Base-by-base conservation (phyloP, 108 stramenopile species). In the Cylindrotheca closterium region DNA sequence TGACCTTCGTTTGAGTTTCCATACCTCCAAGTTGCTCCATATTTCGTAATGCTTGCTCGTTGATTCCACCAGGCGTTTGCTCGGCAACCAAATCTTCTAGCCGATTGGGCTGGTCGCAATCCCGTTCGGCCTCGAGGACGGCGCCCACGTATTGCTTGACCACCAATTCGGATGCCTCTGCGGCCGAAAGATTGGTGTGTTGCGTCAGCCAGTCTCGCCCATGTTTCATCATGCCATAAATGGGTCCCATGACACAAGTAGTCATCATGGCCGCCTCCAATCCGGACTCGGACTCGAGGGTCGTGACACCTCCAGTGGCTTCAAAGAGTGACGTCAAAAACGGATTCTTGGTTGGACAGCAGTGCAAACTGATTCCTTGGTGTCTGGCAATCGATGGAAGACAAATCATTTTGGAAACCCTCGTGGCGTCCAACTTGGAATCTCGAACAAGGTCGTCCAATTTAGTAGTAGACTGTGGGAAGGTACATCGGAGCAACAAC, bases 21-120 rank as follows among this genome's bases (percentile, higher is more conserved):
- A 84, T 65, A 4, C 63, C 83, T 19, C 85, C 87, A 29, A 85
- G 66, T n/a, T 55, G 23, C 10, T 82, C 67, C 28, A 81, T 62
- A 70, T 93, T 90, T 30, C 54, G 47, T 51, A 93, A 58, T 10
- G 82, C 75, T 67, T 90, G 87, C 68, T 90, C 88, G 58, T 93
- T 93, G 31, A 93, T 51, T 10, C 92, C 92, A 32, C 92, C 92
- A 10, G 88, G 87, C 19, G 92, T 93, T 61, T 93, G 92, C 62
- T 93, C 92, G 24, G 74, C 77, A 59, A 93, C 85, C 65, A 90
- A 55, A 24, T 88, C 78, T 52, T 90, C 89, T 55, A 90, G 82
- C 8, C 73, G 60, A 7, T 67, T 46, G 3, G 82, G 72, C 37
- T 86, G 61, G 24, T 71, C 63, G 67, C 68, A 66, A 63, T 33